These are phyloP conservation scores for Candida taoyuanica DNA, from an alignment of 805 yeast species.

Conservation along the genomic window DNA sequence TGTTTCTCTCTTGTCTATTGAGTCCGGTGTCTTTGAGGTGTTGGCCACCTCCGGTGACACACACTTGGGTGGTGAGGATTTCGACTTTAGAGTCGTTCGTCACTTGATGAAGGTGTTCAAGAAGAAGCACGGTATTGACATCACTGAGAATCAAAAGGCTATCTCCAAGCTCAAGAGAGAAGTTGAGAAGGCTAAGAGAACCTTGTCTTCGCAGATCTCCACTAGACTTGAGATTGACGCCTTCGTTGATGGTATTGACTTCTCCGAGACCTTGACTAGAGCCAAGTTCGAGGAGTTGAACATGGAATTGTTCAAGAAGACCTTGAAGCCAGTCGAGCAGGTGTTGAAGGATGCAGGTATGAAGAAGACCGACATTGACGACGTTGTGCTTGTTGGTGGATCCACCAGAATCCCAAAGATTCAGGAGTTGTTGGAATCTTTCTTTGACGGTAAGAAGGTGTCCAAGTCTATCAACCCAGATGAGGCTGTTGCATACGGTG, in stretches of 20 bases:
- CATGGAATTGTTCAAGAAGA: conserved; percentile 87
- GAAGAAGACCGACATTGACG: conserved; percentile 82
- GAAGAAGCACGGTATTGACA: conserved; percentile 87
- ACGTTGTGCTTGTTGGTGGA: conserved; percentile 97
- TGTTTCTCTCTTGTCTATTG: conserved; percentile 83
- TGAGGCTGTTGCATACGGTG: conserved; percentile 99
- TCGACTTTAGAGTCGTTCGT: conserved; percentile 82
- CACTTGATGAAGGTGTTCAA: conserved; percentile 84
- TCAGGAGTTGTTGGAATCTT: conserved; percentile 86
- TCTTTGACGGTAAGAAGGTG: conserved; percentile 91
- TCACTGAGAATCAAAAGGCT: conserved; percentile 77
- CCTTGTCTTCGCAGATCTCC: conserved; percentile 91
- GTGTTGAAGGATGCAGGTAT: conserved; percentile 92
- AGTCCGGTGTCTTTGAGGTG: conserved; percentile 89
- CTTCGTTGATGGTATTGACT: conserved; percentile 89
- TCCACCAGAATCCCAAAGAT: conserved; percentile 99
- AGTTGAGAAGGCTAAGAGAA: conserved; percentile 97
- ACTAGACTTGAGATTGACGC: conserved; percentile 96
- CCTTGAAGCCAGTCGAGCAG: conserved; percentile 93
- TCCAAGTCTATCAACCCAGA: conserved; percentile 98
- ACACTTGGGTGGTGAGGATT: conserved; percentile 97
- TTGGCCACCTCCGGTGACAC: conserved; percentile 95
- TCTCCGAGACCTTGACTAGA: conserved; percentile 91
- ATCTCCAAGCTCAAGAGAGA: conserved; percentile 93
- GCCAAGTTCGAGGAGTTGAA: conserved; percentile 98